Evolutionary conservation across 1,284 basidiomycete species (phyloP), one percentile per base, ranked within the genome.

Genomic region (Grifola frondosa): DNA sequence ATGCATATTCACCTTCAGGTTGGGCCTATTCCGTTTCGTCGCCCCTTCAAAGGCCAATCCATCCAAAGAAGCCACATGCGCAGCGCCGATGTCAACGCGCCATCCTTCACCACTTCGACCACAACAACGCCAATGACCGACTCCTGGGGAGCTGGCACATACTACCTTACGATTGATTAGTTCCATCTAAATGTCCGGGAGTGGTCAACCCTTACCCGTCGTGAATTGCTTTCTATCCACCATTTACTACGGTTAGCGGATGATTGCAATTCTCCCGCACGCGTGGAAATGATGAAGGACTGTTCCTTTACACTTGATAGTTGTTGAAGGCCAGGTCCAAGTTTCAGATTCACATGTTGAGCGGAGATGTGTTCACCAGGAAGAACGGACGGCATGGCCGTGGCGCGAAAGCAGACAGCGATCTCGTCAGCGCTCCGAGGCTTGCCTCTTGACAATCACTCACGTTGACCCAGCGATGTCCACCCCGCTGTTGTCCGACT

Each of bases 31-130:
- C 44, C 90, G 67, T 69, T 90, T 92, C 16, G 86, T 88, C 4
- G 88, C 91, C 2, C 88, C 85, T 62, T 93, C 89, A 57, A 93
- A 93, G 3, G 90, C 89, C 12, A 93, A 74, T 1, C 77, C 85
- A 51, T 92, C 90, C 37, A 93, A 64, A 11, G 79, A 76, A 0
- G 89, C 91, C 29, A 71, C 68, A 57, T 92, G 88, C 15, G 89
- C 84, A 23, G 81, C 72, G 2, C 88, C 90, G 52, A 93, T 88
- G 60, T 93, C 90, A 20, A 92, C 85, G 29, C 88, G 77, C 71
- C 80, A 93, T 6, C 80, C 82, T 56, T 93, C 91, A 31, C 87
- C 88, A 36, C 80, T 75, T 47, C 81, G 79, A 46, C 83, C 7
- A 73, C 69, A 17, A 93, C 70, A 34, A 84, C 70, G 3, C 90